Conservation (phyloP, 2,329 filamentous ascomycete genomes). For the Sporothrix luriei region DNA sequence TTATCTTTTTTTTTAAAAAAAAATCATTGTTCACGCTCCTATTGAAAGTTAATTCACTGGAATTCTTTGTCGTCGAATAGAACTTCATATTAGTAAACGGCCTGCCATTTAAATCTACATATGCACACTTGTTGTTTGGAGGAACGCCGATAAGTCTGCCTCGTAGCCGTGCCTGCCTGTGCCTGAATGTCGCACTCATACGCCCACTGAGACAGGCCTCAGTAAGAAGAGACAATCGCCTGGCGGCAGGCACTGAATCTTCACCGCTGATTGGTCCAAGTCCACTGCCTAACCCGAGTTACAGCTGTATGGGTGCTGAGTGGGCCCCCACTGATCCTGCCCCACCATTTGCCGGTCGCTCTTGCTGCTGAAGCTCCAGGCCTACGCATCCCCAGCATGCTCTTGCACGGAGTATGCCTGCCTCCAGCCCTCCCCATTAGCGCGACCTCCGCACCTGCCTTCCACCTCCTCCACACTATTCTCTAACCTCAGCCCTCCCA, state of each 20-base stretch:
- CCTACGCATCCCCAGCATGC: conserved; percentile 17
- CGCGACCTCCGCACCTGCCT: conserved; percentile 17
- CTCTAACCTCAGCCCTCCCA: not conserved
- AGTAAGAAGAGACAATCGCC: conserved; percentile 17
- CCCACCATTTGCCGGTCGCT: conserved; percentile 15
- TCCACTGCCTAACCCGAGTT: not conserved
- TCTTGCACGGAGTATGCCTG: not conserved
- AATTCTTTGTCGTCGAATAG: not conserved
- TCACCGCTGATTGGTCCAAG: not conserved
- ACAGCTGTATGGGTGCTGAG: conserved; percentile 13
- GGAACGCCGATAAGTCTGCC: too few species aligned
- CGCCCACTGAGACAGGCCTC: not conserved
- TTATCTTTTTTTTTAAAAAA: too few species aligned
- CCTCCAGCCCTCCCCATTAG: conserved; percentile 24
- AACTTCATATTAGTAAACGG: too few species aligned
- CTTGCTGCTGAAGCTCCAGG: not conserved
- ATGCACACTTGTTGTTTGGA: too few species aligned
- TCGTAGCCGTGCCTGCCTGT: too few species aligned
- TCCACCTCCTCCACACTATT: not conserved
- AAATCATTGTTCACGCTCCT: not conserved
- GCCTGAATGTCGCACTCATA: not conserved
- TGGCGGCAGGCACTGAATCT: not conserved
- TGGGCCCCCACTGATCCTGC: conserved; percentile 19
- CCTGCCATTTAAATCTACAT: not conserved
- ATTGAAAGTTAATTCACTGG: not conserved